Base-by-base conservation (phyloP, 805 yeast genomes). In the Ogataea polymorpha region DNA sequence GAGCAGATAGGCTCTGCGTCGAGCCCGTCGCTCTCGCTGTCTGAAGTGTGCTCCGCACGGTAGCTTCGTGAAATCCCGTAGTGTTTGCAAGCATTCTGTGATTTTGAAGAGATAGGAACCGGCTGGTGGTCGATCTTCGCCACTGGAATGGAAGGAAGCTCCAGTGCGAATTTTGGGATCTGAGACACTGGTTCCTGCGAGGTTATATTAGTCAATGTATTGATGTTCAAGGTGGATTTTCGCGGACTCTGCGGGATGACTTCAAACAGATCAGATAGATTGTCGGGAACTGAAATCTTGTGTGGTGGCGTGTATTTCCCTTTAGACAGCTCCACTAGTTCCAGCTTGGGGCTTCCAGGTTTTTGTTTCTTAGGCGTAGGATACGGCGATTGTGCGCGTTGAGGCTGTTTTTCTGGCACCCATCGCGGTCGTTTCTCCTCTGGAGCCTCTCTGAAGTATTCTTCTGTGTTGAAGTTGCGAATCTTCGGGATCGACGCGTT, bases 11-110 rank as follows among this genome's bases (percentile, higher is more conserved):
- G 46, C 13, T 39, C 46, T 11, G 3, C 32, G 17, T 13, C 24
- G 8, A 48, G 49, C 1, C 46, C 58, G 18, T 50, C 50, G 9
- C 35, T 44, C 25, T 44, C 45, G 9, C 34, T 38, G 23, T 50
- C 54, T 9, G 36, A 23, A 16, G 33, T 35, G 10, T 38, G 29
- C 10, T 40, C 44, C 6, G 48, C 54, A 18, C 60, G 50, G 18
- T 49, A 62, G 38, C 61, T 58, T 43, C 68, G 47, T 6, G 46
- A 51, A 6, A 23, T 20, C 2, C 70, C 68, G 42, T 67, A 66
- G 6, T 56, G 57, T 23, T 44, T 38, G 21, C 20, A 27, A 8
- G 32, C 12, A n/a, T 14, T 5, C 3, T 23, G 28, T 20, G 8
- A n/a, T n/a, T 21, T 39, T 23, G 32, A 6, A 6, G 10, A 29